Conservation (phyloP, 371 early-diverging fungal genomes). For the Nematocida homosporus region DNA sequence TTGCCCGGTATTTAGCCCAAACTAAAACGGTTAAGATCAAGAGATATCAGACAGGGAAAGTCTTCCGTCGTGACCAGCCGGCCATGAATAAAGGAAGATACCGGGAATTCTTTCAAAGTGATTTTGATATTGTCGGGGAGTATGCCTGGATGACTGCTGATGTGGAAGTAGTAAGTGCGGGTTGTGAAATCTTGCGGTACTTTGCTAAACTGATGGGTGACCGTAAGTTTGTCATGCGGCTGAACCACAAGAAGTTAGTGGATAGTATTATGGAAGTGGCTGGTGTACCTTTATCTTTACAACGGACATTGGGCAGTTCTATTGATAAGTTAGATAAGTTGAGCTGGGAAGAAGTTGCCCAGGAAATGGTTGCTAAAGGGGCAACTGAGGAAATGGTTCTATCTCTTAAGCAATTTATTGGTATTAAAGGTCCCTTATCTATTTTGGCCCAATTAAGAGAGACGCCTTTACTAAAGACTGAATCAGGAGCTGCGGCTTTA, state of each 20-base stretch:
- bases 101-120: conserved; percentile 97
- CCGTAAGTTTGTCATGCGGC: conserved; percentile 77
- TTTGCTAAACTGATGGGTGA: conserved; percentile 69
- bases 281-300: conserved; percentile 79
- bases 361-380: conserved; percentile 66
- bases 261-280: conserved; percentile 88
- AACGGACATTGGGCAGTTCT: conserved; percentile 84
- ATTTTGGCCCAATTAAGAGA: conserved; percentile 70
- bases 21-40: conserved; percentile 76
- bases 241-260: conserved; percentile 90
- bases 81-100: conserved; percentile 92
- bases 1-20: conserved; percentile 92
- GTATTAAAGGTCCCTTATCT: conserved; percentile 75
- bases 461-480: conserved; percentile 68
- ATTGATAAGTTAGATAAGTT: conserved; percentile 95
- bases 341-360: conserved; percentile 48
- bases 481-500: conserved; percentile 74
- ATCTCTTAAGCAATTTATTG: conserved; percentile 74
- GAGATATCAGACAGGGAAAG: conserved; percentile 96
- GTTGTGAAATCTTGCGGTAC: conserved; percentile 74
- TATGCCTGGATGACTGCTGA: conserved; percentile 92
- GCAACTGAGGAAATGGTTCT: conserved; percentile 69
- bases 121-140: conserved; percentile 94
- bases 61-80: conserved; percentile 95
- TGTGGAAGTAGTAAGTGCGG: conserved; percentile 80